Evolutionary conservation across 2,329 filamentous ascomycete species (phyloP).

Genomic region (Torrubiella hemipterigena): DNA sequence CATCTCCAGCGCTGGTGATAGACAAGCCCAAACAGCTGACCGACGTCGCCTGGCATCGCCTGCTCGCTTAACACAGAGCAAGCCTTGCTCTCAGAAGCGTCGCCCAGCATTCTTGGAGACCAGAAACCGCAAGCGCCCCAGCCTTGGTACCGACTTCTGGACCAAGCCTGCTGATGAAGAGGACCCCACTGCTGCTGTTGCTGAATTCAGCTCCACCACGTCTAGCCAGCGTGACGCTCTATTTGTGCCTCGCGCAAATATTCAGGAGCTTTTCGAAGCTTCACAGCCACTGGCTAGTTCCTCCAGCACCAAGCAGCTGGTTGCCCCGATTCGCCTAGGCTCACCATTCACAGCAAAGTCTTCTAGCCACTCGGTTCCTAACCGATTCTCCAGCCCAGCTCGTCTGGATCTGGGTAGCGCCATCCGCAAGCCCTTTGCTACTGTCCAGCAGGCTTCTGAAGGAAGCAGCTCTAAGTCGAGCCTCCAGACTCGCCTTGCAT

Average conservation of each 20-base stretch:
- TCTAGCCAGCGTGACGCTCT: slow-evolving; percentile 21
- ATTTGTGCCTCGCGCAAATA: slow-evolving; percentile 28
- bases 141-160: slow-evolving; percentile 42
- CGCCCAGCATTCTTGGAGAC: slow-evolving; percentile 34
- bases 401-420: slow-evolving; percentile 28
- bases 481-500: slow-evolving; percentile 39
- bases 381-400: slow-evolving; percentile 35
- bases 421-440: slow-evolving; percentile 42
- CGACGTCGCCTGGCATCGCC: slow-evolving; percentile 41
- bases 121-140: slow-evolving; percentile 38
- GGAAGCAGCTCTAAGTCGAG: slow-evolving; percentile 24
- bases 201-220: slow-evolving; percentile 21
- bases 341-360: slow-evolving; percentile 43
- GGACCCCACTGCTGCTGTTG: slow-evolving; percentile 10
- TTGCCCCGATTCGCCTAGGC: slow-evolving; percentile 37
- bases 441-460: slow-evolving; percentile 36
- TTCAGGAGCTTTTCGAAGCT: slow-evolving; percentile 27
- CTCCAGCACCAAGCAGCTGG: slow-evolving; percentile 14
- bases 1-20: slow-evolving; percentile 18
- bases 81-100: slow-evolving; percentile 43
- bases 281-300: slow-evolving; percentile 9
- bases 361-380: slow-evolving; percentile 49
- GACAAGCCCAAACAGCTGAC: slow-evolving; percentile 37
- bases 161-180: slow-evolving; percentile 25
- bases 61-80: slow-evolving; percentile 35